Conservation (phyloP, 1,284 basidiomycete species). For the Butyriboletus appendiculatus region DNA sequence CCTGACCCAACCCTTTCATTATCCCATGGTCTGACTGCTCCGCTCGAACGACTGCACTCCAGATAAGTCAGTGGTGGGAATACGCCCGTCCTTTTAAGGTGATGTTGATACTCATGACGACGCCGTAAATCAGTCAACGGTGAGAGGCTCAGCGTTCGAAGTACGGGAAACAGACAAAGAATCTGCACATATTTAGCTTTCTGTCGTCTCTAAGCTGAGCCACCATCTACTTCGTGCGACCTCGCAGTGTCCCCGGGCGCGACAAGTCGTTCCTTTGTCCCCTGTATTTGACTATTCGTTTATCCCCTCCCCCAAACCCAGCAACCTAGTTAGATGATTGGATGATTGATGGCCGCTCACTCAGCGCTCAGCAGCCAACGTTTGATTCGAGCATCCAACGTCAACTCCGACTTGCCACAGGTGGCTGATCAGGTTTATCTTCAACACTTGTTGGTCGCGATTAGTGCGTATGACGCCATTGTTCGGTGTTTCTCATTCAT, state of each 20-base stretch:
- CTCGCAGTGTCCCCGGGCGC: not conserved
- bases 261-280: not conserved
- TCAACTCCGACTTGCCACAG: constrained; percentile 17
- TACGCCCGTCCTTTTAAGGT: constrained; percentile 6
- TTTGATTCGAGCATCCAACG: constrained; percentile 1
- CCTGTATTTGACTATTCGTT: constrained; percentile 5
- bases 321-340: constrained; percentile 1
- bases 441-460: not conserved
- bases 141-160: constrained; percentile 6
- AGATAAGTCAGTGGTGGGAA: constrained; percentile 8
- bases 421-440: constrained; percentile 12
- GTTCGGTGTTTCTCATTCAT: constrained; percentile 20
- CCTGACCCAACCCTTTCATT: constrained; percentile 12
- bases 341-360: too few species aligned
- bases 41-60: not conserved
- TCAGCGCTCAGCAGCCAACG: constrained; percentile 6
- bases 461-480: constrained; percentile 16
- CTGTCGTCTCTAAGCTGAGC: not conserved
- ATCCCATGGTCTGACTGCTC: not conserved
- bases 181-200: constrained; percentile 12
- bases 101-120: constrained; percentile 8
- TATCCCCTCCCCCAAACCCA: constrained; percentile 10
- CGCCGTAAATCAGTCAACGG: constrained; percentile 17
- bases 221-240: constrained; percentile 2
- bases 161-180: constrained; percentile 16